Conservation (phyloP, 176 grass and related monocot species). For the Alloteropsis semialata region DNA sequence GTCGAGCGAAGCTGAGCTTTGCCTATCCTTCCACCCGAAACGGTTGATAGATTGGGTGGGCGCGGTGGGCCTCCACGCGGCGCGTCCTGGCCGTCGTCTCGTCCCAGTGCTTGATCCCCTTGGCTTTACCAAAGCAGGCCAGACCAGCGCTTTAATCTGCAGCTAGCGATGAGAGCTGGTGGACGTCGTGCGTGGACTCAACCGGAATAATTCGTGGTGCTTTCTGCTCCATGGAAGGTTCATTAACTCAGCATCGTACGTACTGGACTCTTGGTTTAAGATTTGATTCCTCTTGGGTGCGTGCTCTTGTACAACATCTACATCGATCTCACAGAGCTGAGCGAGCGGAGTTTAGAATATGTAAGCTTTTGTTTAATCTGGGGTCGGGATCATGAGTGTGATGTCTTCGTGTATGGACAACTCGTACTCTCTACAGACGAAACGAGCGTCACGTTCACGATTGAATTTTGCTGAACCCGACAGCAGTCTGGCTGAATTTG, state of each 20-base stretch:
- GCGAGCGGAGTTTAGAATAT: neutral
- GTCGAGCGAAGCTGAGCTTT: neutral
- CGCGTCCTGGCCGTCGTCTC: neutral
- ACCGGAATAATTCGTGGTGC: slow-evolving; percentile 1
- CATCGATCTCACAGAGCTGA: too few species aligned
- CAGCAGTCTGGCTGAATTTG: neutral
- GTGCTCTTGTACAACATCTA: too few species aligned
- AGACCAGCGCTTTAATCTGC: neutral
- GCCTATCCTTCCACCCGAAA: neutral
- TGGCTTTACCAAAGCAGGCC: slow-evolving; percentile 10
- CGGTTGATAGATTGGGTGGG: neutral
- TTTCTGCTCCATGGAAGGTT: neutral
- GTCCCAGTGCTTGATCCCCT: neutral
- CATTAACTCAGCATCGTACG: neutral
- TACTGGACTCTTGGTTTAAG: neutral
- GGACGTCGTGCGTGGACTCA: neutral
- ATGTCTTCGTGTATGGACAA: neutral
- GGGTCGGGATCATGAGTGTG: neutral
- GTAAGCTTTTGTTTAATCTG: neutral
- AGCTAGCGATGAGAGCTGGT: neutral
- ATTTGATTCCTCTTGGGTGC: neutral
- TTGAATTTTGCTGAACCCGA: neutral
- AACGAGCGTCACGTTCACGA: neutral
- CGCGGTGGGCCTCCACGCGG: neutral
- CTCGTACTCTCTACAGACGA: neutral